Evolutionary conservation across 2,329 filamentous ascomycete genomes (phyloP).

Genomic region (Microdochium nivale): DNA sequence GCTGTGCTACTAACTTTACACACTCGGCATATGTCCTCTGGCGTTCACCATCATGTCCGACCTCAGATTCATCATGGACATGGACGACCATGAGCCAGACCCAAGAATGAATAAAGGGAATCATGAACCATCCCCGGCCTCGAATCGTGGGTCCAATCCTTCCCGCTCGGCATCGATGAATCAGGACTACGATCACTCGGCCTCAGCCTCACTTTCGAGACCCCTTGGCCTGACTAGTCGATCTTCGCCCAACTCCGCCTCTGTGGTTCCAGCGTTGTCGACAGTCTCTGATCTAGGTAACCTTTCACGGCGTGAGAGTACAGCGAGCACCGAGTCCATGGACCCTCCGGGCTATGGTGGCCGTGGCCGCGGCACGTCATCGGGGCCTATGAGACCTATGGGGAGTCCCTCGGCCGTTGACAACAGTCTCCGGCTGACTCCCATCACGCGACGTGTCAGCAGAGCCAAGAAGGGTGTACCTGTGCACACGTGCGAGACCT

Average conservation of each 20-base stretch:
- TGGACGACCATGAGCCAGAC: slow-evolving; percentile 37
- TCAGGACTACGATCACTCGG: slow-evolving; percentile 26
- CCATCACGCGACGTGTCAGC: slow-evolving; percentile 47
- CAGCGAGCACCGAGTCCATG: slow-evolving; percentile 40
- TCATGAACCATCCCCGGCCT: slow-evolving; percentile 27
- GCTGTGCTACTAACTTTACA: slow-evolving; percentile 23
- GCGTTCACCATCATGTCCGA: slow-evolving; percentile 39
- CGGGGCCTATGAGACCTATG: slow-evolving; percentile 17
- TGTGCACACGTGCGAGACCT: slow-evolving; percentile 45
- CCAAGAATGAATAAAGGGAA: slow-evolving; percentile 36
- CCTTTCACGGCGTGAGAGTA: slow-evolving; percentile 28
- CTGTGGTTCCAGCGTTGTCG: slow-evolving; percentile 14
- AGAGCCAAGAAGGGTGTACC: slow-evolving; percentile 51
- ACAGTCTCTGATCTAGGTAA: slow-evolving; percentile 17
- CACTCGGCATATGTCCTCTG: slow-evolving; percentile 28
- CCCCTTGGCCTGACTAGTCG: slow-evolving; percentile 24
- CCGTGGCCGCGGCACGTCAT: slow-evolving; percentile 26
- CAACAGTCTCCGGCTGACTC: slow-evolving; percentile 30
- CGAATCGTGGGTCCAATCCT: slow-evolving; percentile 25
- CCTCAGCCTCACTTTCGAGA: slow-evolving; percentile 23
- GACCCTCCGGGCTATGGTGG: slow-evolving; percentile 26
- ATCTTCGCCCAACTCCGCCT: slow-evolving; percentile 18
- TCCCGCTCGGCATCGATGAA: slow-evolving; percentile 25
- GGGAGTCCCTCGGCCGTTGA: slow-evolving; percentile 10
- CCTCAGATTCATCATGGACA: slow-evolving; percentile 49